A percentile compares a stretch with the other conserved stretches of the same genome.
Evolutionary conservation across 495 filamentous ascomycete genomes (phyloP).

Genomic region (Penicillium samsonianum): DNA sequence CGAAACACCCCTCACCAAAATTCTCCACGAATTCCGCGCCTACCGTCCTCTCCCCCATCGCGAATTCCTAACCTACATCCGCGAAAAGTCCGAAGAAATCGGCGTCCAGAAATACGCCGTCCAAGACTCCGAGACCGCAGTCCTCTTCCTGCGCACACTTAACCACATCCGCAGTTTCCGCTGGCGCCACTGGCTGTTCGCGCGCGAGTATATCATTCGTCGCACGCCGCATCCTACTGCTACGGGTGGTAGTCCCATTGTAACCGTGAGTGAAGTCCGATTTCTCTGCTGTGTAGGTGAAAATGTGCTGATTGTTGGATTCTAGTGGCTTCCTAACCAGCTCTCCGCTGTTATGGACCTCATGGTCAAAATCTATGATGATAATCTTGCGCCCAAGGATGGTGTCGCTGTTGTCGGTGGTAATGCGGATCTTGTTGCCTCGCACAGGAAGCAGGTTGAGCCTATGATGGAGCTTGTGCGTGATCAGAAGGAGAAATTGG

Average conservation of each 20-base stretch:
- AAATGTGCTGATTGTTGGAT: conserved; percentile 2
- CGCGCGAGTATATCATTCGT: conserved; percentile 90
- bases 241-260: conserved; percentile 88
- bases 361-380: conserved; percentile 65
- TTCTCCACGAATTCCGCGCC: conserved; percentile 79
- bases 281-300: background rate
- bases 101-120: conserved; percentile 65
- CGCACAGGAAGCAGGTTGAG: conserved; percentile 45
- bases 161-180: conserved; percentile 88
- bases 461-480: conserved; percentile 72
- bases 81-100: conserved; percentile 52
- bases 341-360: conserved; percentile 73
- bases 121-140: conserved; percentile 47
- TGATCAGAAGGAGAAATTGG: conserved; percentile 68
- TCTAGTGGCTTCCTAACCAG: conserved; percentile 82
- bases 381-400: conserved; percentile 47
- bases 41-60: conserved; percentile 87
- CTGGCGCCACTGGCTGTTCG: conserved; percentile 94
- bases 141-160: conserved; percentile 70
- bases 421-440: conserved; percentile 33
- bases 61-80: conserved; percentile 74
- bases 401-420: conserved; percentile 24
- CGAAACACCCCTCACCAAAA: conserved; percentile 76
- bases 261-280: conserved; percentile 56
- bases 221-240: conserved; percentile 80